Percentiles rank a stretch among this genome's conserved stretches.
These are phyloP conservation scores for Chytriomyces sp. DNA, from an alignment of 192 early-diverging fungal genomes.

Conservation along the genomic window DNA sequence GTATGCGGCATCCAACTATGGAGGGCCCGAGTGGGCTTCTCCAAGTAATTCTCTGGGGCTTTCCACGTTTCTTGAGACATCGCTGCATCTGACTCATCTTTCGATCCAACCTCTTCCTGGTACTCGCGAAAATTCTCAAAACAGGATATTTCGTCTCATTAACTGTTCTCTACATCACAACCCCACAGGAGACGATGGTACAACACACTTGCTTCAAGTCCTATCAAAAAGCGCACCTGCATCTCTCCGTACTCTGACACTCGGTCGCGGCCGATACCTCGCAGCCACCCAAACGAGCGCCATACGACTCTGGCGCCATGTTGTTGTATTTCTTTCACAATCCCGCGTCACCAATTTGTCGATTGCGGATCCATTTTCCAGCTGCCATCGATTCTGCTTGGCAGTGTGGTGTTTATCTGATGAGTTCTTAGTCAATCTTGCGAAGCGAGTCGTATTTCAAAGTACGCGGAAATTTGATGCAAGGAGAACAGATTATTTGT, in stretches of 20 bases:
- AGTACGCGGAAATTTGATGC: not conserved
- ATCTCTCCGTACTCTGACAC: not conserved
- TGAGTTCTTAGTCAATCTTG: not conserved
- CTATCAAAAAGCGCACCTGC: constrained; percentile 2
- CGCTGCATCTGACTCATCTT: not conserved
- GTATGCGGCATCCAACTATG: constrained; percentile 6
- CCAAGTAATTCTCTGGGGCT: not conserved
- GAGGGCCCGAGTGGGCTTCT: constrained; percentile 12
- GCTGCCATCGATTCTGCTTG: constrained; percentile 4
- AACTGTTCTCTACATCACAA: not conserved
- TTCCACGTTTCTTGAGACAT: not conserved
- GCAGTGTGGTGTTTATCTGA: not conserved
- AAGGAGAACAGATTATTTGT: not conserved
- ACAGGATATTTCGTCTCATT: not conserved
- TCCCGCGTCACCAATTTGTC: not conserved
- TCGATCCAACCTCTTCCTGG: constrained; percentile 9
- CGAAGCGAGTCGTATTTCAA: not conserved
- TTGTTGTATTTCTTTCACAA: not conserved
- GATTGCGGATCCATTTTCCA: constrained; percentile 3
- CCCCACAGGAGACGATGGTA: constrained; percentile 27
- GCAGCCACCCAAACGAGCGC: not conserved
- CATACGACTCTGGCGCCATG: not conserved
- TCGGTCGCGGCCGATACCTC: constrained; percentile 21
- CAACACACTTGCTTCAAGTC: constrained; percentile 12
- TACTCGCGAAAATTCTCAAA: not conserved